Percentiles rank a stretch among this genome's conserved stretches.
phyloP scores from a whole-genome alignment of 129 eudicot species.

The Centrapalus pauciflorus region DNA sequence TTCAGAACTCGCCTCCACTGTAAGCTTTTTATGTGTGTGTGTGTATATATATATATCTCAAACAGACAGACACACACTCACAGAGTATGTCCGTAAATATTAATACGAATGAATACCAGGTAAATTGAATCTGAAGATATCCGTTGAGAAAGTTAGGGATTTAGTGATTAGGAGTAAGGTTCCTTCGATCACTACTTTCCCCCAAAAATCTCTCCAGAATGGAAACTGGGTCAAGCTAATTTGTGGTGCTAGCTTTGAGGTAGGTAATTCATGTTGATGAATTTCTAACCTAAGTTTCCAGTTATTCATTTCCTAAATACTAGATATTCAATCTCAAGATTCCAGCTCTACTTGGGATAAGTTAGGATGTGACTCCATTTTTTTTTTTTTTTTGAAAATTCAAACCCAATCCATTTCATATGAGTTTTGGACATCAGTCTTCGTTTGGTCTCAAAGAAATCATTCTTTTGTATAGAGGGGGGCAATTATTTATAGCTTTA shows the following conservation, averaged over 20 bases:
- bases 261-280: slow-evolving; percentile 32
- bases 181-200: slow-evolving; percentile 49
- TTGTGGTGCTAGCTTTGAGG: slow-evolving; percentile 98
- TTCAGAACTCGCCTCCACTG: slow-evolving; percentile 32
- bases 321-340: neutral
- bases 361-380: neutral
- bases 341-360: neutral
- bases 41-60: neutral
- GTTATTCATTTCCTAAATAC: neutral
- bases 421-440: neutral
- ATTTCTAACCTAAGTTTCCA: neutral
- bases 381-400: neutral
- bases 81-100: neutral
- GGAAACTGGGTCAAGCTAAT: slow-evolving; percentile 99
- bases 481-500: too few species aligned
- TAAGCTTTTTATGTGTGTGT: slow-evolving; percentile 16
- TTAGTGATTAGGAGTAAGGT: slow-evolving; percentile 39
- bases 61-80: neutral
- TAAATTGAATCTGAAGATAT: slow-evolving; percentile 26
- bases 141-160: slow-evolving; percentile 52
- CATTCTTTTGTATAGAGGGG: too few species aligned
- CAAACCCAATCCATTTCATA: neutral
- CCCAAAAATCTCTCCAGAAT: slow-evolving; percentile 55
- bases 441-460: too few species aligned
- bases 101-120: slow-evolving; percentile 17